Evolutionary conservation across 208 protist genomes (phyloP).

Genomic region (Leishmania amazonensis): DNA sequence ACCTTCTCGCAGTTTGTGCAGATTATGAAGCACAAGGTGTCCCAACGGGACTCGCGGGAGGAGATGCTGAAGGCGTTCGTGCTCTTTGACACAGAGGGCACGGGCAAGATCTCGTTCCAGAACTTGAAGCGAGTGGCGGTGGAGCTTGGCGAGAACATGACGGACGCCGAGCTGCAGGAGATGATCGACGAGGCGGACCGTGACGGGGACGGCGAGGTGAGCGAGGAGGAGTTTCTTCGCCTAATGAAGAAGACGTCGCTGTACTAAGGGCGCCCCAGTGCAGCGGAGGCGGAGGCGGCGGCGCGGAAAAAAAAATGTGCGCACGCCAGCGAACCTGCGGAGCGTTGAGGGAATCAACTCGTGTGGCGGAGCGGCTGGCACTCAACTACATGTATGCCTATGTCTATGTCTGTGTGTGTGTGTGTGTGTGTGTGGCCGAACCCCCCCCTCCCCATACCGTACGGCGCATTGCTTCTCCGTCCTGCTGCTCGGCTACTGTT

Average conservation of each 20-base stretch:
- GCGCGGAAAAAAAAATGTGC: neutral
- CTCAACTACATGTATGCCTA: neutral
- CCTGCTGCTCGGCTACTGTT: neutral
- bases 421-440: neutral
- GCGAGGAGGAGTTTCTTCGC: conserved; percentile 95
- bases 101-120: conserved; percentile 95
- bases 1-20: conserved; percentile 86
- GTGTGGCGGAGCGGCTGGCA: neutral
- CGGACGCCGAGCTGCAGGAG: conserved; percentile 97
- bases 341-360: neutral
- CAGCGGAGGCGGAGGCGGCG: neutral
- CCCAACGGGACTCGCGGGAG: conserved; percentile 89
- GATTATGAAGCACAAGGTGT: conserved; percentile 91
- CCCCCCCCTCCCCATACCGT: neutral
- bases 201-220: conserved; percentile 96
- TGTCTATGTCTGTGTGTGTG: neutral
- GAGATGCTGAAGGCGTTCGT: conserved; percentile 97
- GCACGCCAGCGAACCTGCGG: neutral
- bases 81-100: conserved; percentile 96
- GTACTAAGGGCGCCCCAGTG: conserved; percentile 41
- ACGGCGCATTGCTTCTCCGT: neutral
- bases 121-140: conserved; percentile 97
- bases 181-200: conserved; percentile 98
- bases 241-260: conserved; percentile 96
- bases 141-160: conserved; percentile 96